A percentile compares a stretch with the other conserved stretches of the same genome.
Conservation (phyloP, 1,284 basidiomycete genomes). For the Chondrostereum purpureum region DNA sequence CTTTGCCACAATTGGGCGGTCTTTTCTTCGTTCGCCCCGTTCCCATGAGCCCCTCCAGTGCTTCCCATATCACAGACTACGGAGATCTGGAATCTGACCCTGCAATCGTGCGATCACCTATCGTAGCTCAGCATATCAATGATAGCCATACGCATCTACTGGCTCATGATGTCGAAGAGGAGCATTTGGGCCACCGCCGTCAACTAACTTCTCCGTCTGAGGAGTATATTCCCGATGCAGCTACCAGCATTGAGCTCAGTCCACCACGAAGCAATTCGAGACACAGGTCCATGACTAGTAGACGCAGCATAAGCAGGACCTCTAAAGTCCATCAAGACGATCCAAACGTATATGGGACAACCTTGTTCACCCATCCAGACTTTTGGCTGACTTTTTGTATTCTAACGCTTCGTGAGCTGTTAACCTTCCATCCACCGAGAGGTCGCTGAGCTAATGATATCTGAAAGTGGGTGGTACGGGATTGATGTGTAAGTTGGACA, state of each 20-base stretch:
- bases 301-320: constrained; percentile 5
- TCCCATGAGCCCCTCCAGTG: constrained; percentile 31
- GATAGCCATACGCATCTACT: constrained; percentile 15
- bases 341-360: constrained; percentile 31
- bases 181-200: neutral
- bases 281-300: neutral
- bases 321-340: constrained; percentile 12
- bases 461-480: constrained; percentile 88
- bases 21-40: constrained; percentile 57
- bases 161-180: constrained; percentile 12
- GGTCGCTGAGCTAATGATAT: neutral
- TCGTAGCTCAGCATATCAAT: constrained; percentile 11
- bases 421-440: constrained; percentile 6
- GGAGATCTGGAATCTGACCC: constrained; percentile 14
- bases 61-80: constrained; percentile 5
- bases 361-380: constrained; percentile 38
- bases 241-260: neutral
- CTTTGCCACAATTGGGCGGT: constrained; percentile 63
- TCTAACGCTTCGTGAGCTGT: constrained; percentile 58
- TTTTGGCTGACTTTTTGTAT: constrained; percentile 74
- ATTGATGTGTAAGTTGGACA: constrained; percentile 67
- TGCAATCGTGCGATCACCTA: constrained; percentile 6
- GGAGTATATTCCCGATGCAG: neutral
- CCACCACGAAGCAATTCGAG: neutral
- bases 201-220: neutral